These are phyloP conservation scores for Saccharum hybrid DNA, from an alignment of 202 grass and related monocot genomes.

Conservation along the genomic window DNA sequence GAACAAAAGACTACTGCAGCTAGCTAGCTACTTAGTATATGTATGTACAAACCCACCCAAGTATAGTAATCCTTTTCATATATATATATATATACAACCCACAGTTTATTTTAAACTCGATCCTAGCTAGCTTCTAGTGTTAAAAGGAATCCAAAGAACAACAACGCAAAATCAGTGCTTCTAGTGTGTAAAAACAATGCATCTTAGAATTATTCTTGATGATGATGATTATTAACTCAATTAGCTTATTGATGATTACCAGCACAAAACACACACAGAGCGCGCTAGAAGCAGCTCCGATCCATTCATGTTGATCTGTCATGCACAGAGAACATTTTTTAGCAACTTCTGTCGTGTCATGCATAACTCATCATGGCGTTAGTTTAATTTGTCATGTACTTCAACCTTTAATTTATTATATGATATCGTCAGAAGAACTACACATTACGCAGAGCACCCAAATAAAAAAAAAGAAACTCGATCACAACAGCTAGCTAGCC, in stretches of 20 bases:
- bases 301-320: background rate
- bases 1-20: no score
- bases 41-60: background rate
- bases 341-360: no score
- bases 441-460: slow-evolving; percentile 9
- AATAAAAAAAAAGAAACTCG: background rate
- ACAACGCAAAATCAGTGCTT: background rate
- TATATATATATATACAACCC: no score
- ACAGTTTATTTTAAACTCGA: no score
- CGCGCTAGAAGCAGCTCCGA: background rate
- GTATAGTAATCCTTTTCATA: no score
- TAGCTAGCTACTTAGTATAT: background rate
- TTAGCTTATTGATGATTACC: no score
- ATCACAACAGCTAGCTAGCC: background rate
- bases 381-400: background rate
- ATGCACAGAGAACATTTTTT: background rate
- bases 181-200: background rate
- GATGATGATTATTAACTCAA: background rate
- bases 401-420: background rate
- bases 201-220: background rate
- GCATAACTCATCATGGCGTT: no score
- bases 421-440: background rate
- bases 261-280: background rate
- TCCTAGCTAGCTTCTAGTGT: background rate
- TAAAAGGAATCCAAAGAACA: background rate